Base-by-base conservation (phyloP, 805 yeast species). In the Sungouiella thailandica region DNA sequence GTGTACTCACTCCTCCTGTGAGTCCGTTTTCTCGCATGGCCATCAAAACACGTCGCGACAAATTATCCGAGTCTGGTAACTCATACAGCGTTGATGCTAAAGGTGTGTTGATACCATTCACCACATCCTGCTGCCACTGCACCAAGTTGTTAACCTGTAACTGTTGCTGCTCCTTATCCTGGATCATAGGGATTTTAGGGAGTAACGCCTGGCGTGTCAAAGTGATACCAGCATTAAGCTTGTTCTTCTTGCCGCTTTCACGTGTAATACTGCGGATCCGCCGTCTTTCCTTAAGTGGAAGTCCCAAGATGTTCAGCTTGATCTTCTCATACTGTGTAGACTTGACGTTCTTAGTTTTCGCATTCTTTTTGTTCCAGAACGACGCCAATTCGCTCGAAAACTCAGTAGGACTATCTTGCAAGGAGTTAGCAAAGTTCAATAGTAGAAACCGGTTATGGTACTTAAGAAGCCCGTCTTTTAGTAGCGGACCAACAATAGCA, bases 101-200 rank as follows among this genome's bases (percentile, higher is more conserved):
- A 4, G 93, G 90, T 2, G 93, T 76, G 46, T 84, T 87, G 35
- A 86, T 74, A 3, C 93, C 94, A 50, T 82, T 88, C 34, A 82
- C 72, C 12, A 93, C 85, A 52, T 93, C 97, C 56, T 89, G 96
- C 15, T 94, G 86, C 90, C 96, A 88, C 46, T 82, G 82, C 19
- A 79, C 72, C 22, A 85, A 72, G 45, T 74, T 76, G 35, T 63
- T 65, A 18, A 65, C 70, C 35, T 63, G 70, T 31, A 58, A 45
- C 39, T 58, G 71, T 41, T 62, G 72, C 40, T 66, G 68, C 34
- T 60, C 70, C 37, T 58, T 62, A 34, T 67, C 75, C 36, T 72
- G 73, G 25, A 74, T 78, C 52, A 80, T 78, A 3, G 98, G 98
- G 15, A 90, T 79, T 49, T 83, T 84, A 1, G 97, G 97, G 31